A percentile compares a stretch with the other conserved stretches of the same genome.
Conservation (phyloP, 2,329 filamentous ascomycete genomes). For the Chrysoporthe deuterocubensis region DNA sequence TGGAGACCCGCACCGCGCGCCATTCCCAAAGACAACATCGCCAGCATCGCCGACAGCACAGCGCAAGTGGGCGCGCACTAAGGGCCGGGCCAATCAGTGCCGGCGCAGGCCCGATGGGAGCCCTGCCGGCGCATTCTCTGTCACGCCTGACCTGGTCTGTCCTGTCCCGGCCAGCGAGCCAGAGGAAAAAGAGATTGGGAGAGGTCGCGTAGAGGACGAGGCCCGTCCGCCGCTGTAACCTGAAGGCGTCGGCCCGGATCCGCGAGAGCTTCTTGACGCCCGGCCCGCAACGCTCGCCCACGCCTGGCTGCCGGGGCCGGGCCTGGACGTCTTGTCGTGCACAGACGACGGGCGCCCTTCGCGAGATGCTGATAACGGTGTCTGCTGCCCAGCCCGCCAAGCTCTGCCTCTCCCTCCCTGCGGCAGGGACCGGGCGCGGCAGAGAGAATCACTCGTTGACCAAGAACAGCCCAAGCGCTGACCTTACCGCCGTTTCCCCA, state of each 20-base stretch:
- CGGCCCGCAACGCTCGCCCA: slow-evolving; percentile 6
- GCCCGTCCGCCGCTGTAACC: neutral
- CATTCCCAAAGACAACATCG: neutral
- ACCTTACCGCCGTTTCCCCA: neutral
- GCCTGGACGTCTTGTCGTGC: neutral
- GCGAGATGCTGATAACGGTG: neutral
- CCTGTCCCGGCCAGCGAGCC: neutral
- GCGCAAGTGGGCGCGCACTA: neutral
- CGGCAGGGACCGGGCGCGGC: neutral
- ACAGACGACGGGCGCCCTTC: too few species aligned
- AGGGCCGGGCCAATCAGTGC: neutral
- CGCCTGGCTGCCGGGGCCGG: neutral
- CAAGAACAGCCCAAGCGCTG: neutral
- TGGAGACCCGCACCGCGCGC: neutral
- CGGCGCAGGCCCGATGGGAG: neutral
- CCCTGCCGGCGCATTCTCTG: neutral
- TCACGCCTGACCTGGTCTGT: neutral
- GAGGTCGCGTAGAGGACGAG: too few species aligned
- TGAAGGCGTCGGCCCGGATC: neutral
- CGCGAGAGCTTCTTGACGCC: slow-evolving; percentile 7
- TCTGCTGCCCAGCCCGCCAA: neutral
- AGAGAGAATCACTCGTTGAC: neutral
- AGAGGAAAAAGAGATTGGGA: neutral
- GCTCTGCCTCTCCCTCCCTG: neutral
- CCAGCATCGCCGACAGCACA: neutral